phyloP scores from a whole-genome alignment of 2,329 filamentous ascomycete species.

The Colletotrichum salicis region DNA sequence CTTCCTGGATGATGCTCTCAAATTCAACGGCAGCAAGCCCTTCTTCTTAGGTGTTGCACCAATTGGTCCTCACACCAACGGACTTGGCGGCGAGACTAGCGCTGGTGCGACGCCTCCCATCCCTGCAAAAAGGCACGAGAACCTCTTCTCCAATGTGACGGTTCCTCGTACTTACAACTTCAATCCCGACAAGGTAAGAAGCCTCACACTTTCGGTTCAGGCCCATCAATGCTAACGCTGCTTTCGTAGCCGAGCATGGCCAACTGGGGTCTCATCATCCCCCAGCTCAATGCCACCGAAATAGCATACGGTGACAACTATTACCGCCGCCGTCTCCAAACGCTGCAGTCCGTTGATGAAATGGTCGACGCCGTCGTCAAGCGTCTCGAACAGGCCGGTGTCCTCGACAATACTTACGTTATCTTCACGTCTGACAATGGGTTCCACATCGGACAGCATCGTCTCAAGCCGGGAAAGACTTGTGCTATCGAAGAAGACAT shows the following conservation, averaged over 20 bases:
- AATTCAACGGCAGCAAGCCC: slow-evolving; percentile 58
- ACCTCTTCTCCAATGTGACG: slow-evolving; percentile 68
- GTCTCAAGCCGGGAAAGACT: slow-evolving; percentile 67
- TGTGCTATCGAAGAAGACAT: slow-evolving; percentile 70
- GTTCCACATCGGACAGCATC: slow-evolving; percentile 69
- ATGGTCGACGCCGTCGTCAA: slow-evolving; percentile 59
- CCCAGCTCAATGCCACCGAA: slow-evolving; percentile 51
- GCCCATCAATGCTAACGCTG: not conserved
- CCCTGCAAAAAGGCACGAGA: slow-evolving; percentile 67
- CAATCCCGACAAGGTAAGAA: slow-evolving; percentile 67
- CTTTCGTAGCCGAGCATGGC: slow-evolving; percentile 50
- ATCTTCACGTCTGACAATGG: slow-evolving; percentile 71
- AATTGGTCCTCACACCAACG: slow-evolving; percentile 72
- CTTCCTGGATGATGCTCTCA: slow-evolving; percentile 70
- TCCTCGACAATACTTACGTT: slow-evolving; percentile 71
- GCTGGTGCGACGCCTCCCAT: slow-evolving; percentile 55
- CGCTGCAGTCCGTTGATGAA: slow-evolving; percentile 66
- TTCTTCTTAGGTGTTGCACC: slow-evolving; percentile 77
- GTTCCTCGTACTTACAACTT: slow-evolving; percentile 73
- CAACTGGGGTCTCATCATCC: slow-evolving; percentile 58
- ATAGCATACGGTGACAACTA: slow-evolving; percentile 61
- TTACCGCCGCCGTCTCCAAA: slow-evolving; percentile 61
- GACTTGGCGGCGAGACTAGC: slow-evolving; percentile 26
- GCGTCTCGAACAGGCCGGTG: slow-evolving; percentile 58
- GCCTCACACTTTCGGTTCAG: slow-evolving; percentile 1